Conservation (phyloP, 75 land plant species). For the Isoetes taiwanensis region DNA sequence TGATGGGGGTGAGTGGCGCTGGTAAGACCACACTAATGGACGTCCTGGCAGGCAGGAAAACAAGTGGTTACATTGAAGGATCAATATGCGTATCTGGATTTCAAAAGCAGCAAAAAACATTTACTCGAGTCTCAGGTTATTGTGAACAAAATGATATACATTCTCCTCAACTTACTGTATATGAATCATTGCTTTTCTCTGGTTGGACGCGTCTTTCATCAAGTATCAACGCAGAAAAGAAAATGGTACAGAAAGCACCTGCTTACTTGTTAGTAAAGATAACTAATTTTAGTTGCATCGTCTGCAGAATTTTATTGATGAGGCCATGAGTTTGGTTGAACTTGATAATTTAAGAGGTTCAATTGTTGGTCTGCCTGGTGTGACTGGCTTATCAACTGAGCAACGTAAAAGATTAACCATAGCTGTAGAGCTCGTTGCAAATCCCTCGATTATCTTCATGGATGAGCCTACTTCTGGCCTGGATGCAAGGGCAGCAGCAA, state of each 20-base stretch:
- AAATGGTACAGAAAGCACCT: constrained; percentile 28
- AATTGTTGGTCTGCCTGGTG: constrained; percentile 30
- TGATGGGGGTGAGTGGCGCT: constrained; percentile 70
- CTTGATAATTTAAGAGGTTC: constrained; percentile 17
- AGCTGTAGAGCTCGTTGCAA: constrained; percentile 33
- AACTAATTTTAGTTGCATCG: too few species aligned
- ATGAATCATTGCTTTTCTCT: constrained; percentile 51
- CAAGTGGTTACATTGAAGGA: constrained; percentile 60
- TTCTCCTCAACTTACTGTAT: constrained; percentile 54
- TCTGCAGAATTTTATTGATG: constrained; percentile 27
- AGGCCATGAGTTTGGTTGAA: constrained; percentile 30
- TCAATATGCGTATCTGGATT: constrained; percentile 46
- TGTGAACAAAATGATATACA: constrained; percentile 69
- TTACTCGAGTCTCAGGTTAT: constrained; percentile 55
- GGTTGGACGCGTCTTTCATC: constrained; percentile 47
- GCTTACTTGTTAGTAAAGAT: too few species aligned
- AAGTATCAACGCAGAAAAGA: constrained; percentile 21
- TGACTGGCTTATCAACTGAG: constrained; percentile 31
- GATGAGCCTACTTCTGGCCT: constrained; percentile 38
- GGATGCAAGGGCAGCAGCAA: constrained; percentile 35
- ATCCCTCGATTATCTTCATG: constrained; percentile 36
- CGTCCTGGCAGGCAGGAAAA: constrained; percentile 61
- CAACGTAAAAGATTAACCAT: constrained; percentile 31
- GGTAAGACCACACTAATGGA: constrained; percentile 74
- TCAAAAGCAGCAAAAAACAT: constrained; percentile 58